phyloP scores from a whole-genome alignment of 441 rosid genomes.

The Rhodomyrtus psidioides region DNA sequence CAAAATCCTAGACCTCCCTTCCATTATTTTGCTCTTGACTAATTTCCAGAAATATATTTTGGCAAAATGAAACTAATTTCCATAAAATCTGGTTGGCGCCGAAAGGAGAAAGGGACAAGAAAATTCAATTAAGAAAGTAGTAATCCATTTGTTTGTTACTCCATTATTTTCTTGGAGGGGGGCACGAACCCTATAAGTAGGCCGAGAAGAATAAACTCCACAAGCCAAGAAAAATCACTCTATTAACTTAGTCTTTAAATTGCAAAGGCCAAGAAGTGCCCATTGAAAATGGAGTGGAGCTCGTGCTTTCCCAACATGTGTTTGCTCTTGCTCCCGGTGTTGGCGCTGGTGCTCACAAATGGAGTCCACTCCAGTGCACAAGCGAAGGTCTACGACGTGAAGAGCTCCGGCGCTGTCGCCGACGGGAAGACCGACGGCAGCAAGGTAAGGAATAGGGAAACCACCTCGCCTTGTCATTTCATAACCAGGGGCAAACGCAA shows the following conservation, averaged over 20 bases:
- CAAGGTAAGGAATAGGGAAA: neutral
- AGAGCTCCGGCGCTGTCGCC: constrained; percentile 1
- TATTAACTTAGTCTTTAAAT: neutral
- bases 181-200: neutral
- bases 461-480: neutral
- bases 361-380: neutral
- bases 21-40: neutral
- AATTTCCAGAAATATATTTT: neutral
- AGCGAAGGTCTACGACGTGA: neutral
- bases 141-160: neutral
- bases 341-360: neutral
- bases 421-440: constrained; percentile 12
- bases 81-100: neutral
- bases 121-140: neutral
- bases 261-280: neutral
- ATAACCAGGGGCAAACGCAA: no score
- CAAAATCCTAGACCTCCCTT: neutral
- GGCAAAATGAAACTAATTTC: neutral
- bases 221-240: neutral
- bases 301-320: neutral
- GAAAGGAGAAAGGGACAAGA: neutral
- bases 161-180: neutral
- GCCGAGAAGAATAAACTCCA: neutral
- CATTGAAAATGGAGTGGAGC: neutral
- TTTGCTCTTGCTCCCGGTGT: neutral